Evolutionary conservation across 2,329 filamentous ascomycete genomes (phyloP), one percentile per base, ranked within the genome.

Genomic region (Verticillium albo-atrum): DNA sequence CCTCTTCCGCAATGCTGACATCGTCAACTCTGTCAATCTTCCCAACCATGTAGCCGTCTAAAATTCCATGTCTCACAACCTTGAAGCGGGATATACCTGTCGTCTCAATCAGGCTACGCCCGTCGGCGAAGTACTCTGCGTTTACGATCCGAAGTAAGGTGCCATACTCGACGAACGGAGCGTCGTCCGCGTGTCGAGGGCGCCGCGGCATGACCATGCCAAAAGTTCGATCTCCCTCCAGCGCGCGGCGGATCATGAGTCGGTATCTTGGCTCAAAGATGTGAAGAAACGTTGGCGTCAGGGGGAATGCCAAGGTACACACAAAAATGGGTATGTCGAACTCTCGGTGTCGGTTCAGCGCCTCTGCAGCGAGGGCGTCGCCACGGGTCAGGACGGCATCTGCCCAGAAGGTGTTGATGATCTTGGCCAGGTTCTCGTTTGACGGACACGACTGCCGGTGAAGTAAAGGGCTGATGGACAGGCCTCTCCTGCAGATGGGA

Each of bases 261-360:
- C 91, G 86, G 70, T 97, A 97, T 6, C 90, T 84, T n/a, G 91
- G 90, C 71, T 97, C 93, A 69, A 96, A 97, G n/a, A 97, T 85
- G 67, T 96, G 90, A 3, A 97, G 77, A 65, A 95, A 95, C 0
- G 91, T 93, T 0, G 89, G 91, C 85, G 94, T 92, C 2, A 82
- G 80, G 1, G 93, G 93, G 66, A 95, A 94, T 0, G 91, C 84
- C 9, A 96, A 74, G 0, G 91, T 92, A 73, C 90, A 95, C 32
- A 96, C 83, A 66, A 97, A 97, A 0, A 97, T 77, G 0, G 91
- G 84, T 4, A 88, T 82, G 35, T 87, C 83, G 20, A 85, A 78
- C 10, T 86, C 84, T 4, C 82, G 81, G 53, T 80, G 73, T 1
- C 79, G 79, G 10, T 79, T 77, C 30, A 82, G 77, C 58, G 87